These are phyloP conservation scores for Lactifluus pinguis DNA, from an alignment of 768 basidiomycete genomes.

Conservation along the genomic window DNA sequence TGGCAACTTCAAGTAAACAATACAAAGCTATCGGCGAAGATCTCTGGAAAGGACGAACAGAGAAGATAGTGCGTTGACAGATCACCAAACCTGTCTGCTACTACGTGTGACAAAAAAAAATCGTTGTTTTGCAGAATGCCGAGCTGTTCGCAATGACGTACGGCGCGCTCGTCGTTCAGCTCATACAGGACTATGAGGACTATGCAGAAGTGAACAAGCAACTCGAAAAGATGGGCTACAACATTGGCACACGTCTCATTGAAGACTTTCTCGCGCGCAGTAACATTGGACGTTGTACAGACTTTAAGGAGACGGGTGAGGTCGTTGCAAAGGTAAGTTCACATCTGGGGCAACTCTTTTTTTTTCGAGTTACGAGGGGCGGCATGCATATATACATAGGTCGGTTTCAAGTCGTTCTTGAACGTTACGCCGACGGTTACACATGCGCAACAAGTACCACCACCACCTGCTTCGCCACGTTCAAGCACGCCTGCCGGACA, in stretches of 20 bases:
- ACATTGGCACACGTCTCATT: slow-evolving; percentile 91
- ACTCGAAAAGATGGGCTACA: slow-evolving; percentile 99
- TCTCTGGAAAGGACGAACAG: slow-evolving; percentile 89
- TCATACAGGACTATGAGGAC: slow-evolving; percentile 99
- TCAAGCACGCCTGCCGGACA: slow-evolving; percentile 29
- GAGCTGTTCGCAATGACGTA: slow-evolving; percentile 97
- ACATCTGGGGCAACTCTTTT: not conserved
- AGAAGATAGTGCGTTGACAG: slow-evolving; percentile 79
- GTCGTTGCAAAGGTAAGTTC: slow-evolving; percentile 77
- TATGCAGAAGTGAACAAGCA: slow-evolving; percentile 93
- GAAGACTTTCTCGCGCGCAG: slow-evolving; percentile 97
- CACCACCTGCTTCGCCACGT: slow-evolving; percentile 39
- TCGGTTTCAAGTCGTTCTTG: slow-evolving; percentile 94
- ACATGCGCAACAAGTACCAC: slow-evolving; percentile 48
- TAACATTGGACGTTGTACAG: slow-evolving; percentile 81
- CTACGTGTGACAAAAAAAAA: slow-evolving; percentile 5
- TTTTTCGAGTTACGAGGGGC: not conserved
- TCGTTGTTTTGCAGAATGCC: slow-evolving; percentile 63
- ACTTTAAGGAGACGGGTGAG: no score
- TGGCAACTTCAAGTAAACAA: slow-evolving; percentile 69
- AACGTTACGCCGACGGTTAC: slow-evolving; percentile 82
- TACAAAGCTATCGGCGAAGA: slow-evolving; percentile 90
- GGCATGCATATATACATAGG: slow-evolving; percentile 46
- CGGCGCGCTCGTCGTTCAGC: slow-evolving; percentile 94
- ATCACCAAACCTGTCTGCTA: slow-evolving; percentile 2